Percentiles rank a stretch among this genome's conserved stretches.
Conservation (phyloP, 1,284 basidiomycete species). For the Trichosporon faecale region DNA sequence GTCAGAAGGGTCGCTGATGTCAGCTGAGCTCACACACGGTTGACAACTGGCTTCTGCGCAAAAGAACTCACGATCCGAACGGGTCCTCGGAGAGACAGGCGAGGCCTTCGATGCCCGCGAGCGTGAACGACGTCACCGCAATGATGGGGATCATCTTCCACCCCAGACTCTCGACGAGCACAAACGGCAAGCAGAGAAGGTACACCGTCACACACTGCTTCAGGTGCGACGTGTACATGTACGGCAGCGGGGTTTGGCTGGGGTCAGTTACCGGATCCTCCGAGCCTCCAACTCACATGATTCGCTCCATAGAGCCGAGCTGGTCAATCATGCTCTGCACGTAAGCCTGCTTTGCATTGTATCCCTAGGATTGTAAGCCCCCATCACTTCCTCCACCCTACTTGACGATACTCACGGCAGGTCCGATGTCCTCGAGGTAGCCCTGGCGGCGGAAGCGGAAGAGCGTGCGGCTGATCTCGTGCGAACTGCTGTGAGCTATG, state of each 20-base stretch:
- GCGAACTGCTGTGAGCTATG: constrained; percentile 60
- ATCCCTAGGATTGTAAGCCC: constrained; percentile 54
- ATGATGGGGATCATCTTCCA: constrained; percentile 80
- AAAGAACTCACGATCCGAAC: constrained; percentile 30
- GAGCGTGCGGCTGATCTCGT: constrained; percentile 67
- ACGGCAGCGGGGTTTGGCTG: constrained; percentile 47
- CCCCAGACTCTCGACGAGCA: constrained; percentile 61
- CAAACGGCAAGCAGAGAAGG: constrained; percentile 79
- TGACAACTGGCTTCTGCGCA: not conserved
- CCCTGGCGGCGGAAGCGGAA: constrained; percentile 74
- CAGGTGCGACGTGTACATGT: constrained; percentile 67
- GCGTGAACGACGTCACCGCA: constrained; percentile 74
- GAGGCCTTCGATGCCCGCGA: constrained; percentile 72
- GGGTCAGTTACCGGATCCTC: not conserved
- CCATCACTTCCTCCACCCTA: not conserved
- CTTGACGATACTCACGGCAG: constrained; percentile 60
- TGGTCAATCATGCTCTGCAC: constrained; percentile 76
- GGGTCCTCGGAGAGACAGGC: constrained; percentile 90
- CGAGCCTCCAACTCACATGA: constrained; percentile 42
- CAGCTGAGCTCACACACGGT: not conserved
- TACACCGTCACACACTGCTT: constrained; percentile 90
- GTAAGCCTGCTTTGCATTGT: constrained; percentile 66
- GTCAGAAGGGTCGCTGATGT: constrained; percentile 55
- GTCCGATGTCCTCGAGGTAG: constrained; percentile 75
- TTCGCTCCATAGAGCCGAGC: constrained; percentile 76